Evolutionary conservation across 1,284 basidiomycete species (phyloP).

Genomic region (Rhodotorula sp.): DNA sequence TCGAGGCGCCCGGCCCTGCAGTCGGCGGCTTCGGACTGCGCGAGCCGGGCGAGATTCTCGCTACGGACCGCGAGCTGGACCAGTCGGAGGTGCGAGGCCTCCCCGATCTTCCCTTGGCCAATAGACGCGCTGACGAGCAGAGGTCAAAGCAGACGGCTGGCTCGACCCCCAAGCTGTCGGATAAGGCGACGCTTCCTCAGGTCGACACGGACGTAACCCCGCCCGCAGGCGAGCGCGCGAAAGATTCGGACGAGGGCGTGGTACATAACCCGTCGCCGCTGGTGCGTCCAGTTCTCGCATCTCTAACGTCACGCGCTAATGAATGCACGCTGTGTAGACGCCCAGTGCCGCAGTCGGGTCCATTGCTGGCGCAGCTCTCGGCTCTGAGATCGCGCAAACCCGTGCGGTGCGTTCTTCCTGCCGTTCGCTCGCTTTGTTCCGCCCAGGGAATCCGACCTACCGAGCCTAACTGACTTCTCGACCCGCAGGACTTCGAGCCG

Average conservation of each 20-base stretch:
- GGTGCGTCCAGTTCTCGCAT: neutral
- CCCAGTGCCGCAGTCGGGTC: too few species aligned
- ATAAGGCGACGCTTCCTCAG: neutral
- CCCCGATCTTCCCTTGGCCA: too few species aligned
- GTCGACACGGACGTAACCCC: too few species aligned
- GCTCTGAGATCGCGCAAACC: too few species aligned
- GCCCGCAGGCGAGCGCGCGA: too few species aligned
- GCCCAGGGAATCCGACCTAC: neutral
- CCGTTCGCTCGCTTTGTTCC: too few species aligned
- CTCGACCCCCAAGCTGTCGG: neutral
- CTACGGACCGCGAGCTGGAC: neutral
- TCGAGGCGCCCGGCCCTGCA: slow-evolving; percentile 4
- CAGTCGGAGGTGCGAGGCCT: too few species aligned
- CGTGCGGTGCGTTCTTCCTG: too few species aligned
- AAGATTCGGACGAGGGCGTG: neutral
- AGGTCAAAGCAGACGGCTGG: neutral
- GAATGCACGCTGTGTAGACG: too few species aligned
- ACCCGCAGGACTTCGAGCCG: slow-evolving; percentile 24
- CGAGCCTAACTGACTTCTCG: neutral
- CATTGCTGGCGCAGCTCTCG: too few species aligned
- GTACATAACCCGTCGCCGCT: slow-evolving; percentile 29
- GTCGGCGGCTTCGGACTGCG: slow-evolving; percentile 2
- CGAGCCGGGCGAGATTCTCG: neutral
- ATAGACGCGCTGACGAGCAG: neutral
- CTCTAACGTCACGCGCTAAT: too few species aligned